These are phyloP conservation scores for Polygonum aviculare DNA, from an alignment of 148 eudicot genomes.

Conservation along the genomic window DNA sequence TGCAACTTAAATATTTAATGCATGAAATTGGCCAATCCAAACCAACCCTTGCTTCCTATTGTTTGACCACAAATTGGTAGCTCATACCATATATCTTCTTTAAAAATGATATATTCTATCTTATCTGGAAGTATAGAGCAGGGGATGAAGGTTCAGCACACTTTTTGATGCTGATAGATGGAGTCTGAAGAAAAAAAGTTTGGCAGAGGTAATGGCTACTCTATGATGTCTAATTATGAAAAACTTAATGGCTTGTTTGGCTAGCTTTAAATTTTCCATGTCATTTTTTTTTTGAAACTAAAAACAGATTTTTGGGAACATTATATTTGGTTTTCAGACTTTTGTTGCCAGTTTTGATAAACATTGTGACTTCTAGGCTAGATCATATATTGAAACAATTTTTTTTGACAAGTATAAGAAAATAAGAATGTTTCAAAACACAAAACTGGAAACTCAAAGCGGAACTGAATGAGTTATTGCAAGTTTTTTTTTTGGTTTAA, in stretches of 20 bases:
- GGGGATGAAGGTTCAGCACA: constrained; percentile 33
- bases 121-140: not conserved
- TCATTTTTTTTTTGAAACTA: too few species aligned
- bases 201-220: constrained; percentile 49
- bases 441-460: too few species aligned
- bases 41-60: not conserved
- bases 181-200: constrained; percentile 75
- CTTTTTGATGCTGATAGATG: constrained; percentile 53
- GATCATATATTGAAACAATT: not conserved
- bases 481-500: not conserved
- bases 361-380: too few species aligned
- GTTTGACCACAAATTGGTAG: not conserved
- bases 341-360: too few species aligned
- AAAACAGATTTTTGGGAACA: too few species aligned
- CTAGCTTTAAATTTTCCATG: too few species aligned
- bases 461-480: not conserved
- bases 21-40: too few species aligned
- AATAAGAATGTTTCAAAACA: too few species aligned
- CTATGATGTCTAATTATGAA: not conserved
- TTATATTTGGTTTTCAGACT: not conserved
- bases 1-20: too few species aligned
- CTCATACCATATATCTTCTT: not conserved
- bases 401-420: too few species aligned
- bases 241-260: not conserved
- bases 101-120: not conserved